phyloP scores from a whole-genome alignment of 306 rosid genomes.

The Morella rubra region DNA sequence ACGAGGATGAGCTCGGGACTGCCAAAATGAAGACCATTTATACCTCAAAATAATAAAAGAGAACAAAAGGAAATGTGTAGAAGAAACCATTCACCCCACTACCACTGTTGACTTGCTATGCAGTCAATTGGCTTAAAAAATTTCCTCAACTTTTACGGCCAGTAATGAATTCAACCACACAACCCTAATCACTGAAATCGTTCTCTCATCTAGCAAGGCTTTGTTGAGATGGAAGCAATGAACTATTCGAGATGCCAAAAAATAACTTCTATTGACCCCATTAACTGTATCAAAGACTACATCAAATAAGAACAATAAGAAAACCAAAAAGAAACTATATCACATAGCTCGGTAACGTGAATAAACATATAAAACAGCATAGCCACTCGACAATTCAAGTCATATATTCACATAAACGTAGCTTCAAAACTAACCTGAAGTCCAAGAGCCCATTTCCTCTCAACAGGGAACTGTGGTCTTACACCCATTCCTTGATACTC shows the following conservation, averaged over 20 bases:
- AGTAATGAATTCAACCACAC: conserved; percentile 20
- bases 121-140: not conserved
- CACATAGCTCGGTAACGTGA: not conserved
- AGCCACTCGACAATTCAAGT: not conserved
- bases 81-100: not conserved
- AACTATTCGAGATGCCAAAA: conserved; percentile 13
- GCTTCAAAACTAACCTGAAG: conserved; percentile 73
- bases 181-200: conserved; percentile 22
- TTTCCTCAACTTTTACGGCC: conserved; percentile 4
- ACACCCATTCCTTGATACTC: conserved; percentile 64
- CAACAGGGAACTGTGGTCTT: conserved; percentile 68
- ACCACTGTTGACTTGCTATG: not conserved
- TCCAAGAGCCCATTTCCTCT: conserved; percentile 98
- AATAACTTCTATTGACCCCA: conserved; percentile 6
- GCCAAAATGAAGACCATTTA: conserved; percentile 28
- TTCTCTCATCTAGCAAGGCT: conserved; percentile 21
- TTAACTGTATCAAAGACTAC: not conserved
- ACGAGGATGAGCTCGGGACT: conserved; percentile 93
- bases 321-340: not conserved
- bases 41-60: conserved; percentile 28
- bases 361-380: not conserved
- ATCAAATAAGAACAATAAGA: not conserved
- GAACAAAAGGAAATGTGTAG: not conserved
- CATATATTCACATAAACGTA: conserved; percentile 11
- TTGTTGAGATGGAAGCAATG: conserved; percentile 20